Conservation (phyloP, 2,329 filamentous ascomycete species). For the Ascochyta koolunga region DNA sequence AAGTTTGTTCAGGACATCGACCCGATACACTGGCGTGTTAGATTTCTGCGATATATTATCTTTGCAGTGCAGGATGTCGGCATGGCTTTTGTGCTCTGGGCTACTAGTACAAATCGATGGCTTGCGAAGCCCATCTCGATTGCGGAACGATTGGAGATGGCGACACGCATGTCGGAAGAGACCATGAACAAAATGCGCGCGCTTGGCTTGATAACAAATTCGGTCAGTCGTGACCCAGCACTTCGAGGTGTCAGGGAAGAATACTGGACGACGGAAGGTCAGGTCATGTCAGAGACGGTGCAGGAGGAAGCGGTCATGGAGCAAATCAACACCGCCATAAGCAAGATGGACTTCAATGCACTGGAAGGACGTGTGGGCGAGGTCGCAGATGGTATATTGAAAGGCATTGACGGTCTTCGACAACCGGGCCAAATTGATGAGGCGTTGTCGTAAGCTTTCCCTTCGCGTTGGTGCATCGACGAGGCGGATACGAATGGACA, state of each 20-base stretch:
- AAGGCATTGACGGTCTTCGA: slow-evolving; percentile 38
- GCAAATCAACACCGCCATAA: slow-evolving; percentile 71
- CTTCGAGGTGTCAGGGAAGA: slow-evolving; percentile 69
- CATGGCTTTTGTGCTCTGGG: slow-evolving; percentile 71
- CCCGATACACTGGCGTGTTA: slow-evolving; percentile 73
- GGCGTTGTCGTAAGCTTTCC: slow-evolving; percentile 8
- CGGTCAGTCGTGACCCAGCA: slow-evolving; percentile 73
- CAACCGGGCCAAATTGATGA: slow-evolving; percentile 2
- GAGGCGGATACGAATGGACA: slow-evolving; percentile 35
- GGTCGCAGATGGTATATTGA: slow-evolving; percentile 45
- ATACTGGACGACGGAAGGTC: slow-evolving; percentile 83
- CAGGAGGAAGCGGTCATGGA: slow-evolving; percentile 78
- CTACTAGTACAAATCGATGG: slow-evolving; percentile 79
- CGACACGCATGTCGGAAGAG: slow-evolving; percentile 62
- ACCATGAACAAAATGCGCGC: slow-evolving; percentile 73
- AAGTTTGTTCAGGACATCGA: slow-evolving; percentile 67
- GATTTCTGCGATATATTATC: slow-evolving; percentile 65
- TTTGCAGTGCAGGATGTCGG: slow-evolving; percentile 69
- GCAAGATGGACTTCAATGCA: slow-evolving; percentile 66
- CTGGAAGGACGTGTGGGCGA: slow-evolving; percentile 69
- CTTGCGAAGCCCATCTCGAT: slow-evolving; percentile 68
- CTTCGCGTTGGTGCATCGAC: neutral
- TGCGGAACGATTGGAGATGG: slow-evolving; percentile 69
- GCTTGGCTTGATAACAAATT: slow-evolving; percentile 79
- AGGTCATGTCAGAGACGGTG: slow-evolving; percentile 74